Evolutionary conservation across 257 asterid genomes (phyloP), one percentile per base, ranked within the genome.

Genomic region (Plantago ovata): DNA sequence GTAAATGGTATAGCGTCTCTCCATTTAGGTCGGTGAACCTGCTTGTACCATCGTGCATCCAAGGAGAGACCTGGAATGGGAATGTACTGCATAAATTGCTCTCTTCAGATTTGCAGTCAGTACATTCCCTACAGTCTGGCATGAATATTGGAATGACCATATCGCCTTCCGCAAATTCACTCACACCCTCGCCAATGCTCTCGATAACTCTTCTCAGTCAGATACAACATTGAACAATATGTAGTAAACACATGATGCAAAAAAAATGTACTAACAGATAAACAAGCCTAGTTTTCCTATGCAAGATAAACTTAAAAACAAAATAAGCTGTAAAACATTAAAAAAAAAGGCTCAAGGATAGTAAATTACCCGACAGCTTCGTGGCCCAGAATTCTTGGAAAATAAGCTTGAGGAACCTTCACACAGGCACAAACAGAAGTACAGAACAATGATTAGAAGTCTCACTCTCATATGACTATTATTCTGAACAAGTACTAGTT

Each of bases 301-400:
- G n/a, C n/a, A n/a, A n/a, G n/a, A n/a, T n/a, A n/a, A n/a, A n/a
- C n/a, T n/a, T n/a, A n/a, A n/a, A n/a, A n/a, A n/a, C n/a, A n/a
- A n/a, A n/a, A n/a, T n/a, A n/a, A n/a, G n/a, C n/a, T n/a, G n/a
- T n/a, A n/a, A n/a, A n/a, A n/a, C n/a, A n/a, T n/a, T n/a, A n/a
- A n/a, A n/a, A n/a, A n/a, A n/a, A n/a, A n/a, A n/a, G n/a, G n/a
- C n/a, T n/a, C n/a, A n/a, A 55, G 33, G 47, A 39, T 9, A 12
- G 18, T 15, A 54, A 66, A 49, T 50, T 77, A 88, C 96, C 96
- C 96, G 22, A 77, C 68, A 63, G 95, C 81, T 80, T 85, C 95
- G 52, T 89, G 95, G 1, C 96, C 96, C 14, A 85, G 68, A 41
- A 85, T 85, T 72, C 89, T 79, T 21, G 94, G 96, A 69, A 79